A percentile compares a stretch with the other conserved stretches of the same genome.
phyloP scores from a whole-genome alignment of 768 basidiomycete species.

The Boletus rubescentipes region DNA sequence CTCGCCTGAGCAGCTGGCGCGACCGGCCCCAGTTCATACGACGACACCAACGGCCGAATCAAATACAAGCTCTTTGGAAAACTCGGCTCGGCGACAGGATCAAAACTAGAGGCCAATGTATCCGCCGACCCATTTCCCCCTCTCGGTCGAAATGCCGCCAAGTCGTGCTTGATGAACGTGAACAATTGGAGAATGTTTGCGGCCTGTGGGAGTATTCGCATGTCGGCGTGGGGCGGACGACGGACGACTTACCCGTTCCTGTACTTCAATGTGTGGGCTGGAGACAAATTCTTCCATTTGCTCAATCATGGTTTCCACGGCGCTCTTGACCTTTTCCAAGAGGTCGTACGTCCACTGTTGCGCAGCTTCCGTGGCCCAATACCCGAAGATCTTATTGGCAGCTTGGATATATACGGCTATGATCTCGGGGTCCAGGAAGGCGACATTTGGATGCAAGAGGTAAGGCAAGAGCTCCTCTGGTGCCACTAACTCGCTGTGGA shows the following conservation, averaged over 20 bases:
- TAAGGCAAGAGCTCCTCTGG: slow-evolving; percentile 72
- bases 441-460: slow-evolving; percentile 60
- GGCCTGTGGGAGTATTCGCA: slow-evolving; percentile 48
- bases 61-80: slow-evolving; percentile 92
- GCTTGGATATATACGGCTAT: slow-evolving; percentile 82
- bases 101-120: slow-evolving; percentile 38
- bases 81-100: slow-evolving; percentile 37
- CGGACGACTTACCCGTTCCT: slow-evolving; percentile 73
- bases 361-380: slow-evolving; percentile 77
- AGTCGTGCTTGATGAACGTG: slow-evolving; percentile 72
- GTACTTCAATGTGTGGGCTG: slow-evolving; percentile 80
- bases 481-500: slow-evolving; percentile 68
- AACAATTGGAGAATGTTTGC: slow-evolving; percentile 76
- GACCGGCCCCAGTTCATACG: slow-evolving; percentile 85
- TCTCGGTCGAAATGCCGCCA: slow-evolving; percentile 52
- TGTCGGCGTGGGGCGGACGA: neutral
- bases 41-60: slow-evolving; percentile 72
- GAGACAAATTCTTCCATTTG: slow-evolving; percentile 59
- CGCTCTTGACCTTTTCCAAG: slow-evolving; percentile 59
- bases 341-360: slow-evolving; percentile 74
- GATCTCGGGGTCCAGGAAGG: slow-evolving; percentile 59
- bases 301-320: slow-evolving; percentile 60
- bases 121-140: slow-evolving; percentile 38
- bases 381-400: slow-evolving; percentile 82
- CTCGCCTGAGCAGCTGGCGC: slow-evolving; percentile 76